phyloP scores from a whole-genome alignment of 2,329 filamentous ascomycete species.

The Helotiales sp. region DNA sequence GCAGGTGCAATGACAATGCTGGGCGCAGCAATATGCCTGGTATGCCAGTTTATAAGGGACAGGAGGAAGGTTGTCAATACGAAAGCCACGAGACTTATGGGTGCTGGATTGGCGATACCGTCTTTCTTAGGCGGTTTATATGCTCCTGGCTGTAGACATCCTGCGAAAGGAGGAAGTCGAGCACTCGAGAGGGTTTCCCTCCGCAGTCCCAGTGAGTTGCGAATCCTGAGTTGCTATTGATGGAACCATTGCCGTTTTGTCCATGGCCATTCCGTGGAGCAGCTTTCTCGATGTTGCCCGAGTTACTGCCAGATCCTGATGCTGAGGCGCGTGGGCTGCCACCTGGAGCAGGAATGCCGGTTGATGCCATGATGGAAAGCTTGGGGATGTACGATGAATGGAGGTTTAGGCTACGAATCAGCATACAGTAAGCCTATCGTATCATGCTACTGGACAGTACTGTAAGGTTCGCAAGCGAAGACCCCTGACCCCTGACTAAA shows the following conservation, averaged over 20 bases:
- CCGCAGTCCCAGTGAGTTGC: slow-evolving; percentile 33
- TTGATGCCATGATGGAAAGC: background rate
- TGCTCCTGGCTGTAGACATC: slow-evolving; percentile 70
- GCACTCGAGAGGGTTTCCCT: slow-evolving; percentile 43
- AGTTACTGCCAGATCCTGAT: no score
- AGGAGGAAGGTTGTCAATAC: slow-evolving; percentile 52
- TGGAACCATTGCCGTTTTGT: background rate
- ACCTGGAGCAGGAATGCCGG: background rate
- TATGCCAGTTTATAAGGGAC: slow-evolving; percentile 69
- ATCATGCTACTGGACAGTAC: no score
- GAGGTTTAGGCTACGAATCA: no score
- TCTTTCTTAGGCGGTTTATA: slow-evolving; percentile 59
- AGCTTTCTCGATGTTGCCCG: background rate
- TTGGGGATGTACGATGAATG: no score
- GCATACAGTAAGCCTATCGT: no score
- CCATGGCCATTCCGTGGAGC: background rate
- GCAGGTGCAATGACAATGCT: slow-evolving; percentile 71
- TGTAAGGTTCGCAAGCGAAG: background rate
- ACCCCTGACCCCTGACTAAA: background rate
- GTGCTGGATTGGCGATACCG: slow-evolving; percentile 60
- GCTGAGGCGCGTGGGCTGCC: background rate
- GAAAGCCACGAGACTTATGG: slow-evolving; percentile 13
- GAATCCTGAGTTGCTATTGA: background rate
- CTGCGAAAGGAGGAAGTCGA: slow-evolving; percentile 62
- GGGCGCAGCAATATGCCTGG: slow-evolving; percentile 57